These are phyloP conservation scores for Colletotrichum liriopes DNA, from an alignment of 2,329 filamentous ascomycete genomes.

Conservation along the genomic window DNA sequence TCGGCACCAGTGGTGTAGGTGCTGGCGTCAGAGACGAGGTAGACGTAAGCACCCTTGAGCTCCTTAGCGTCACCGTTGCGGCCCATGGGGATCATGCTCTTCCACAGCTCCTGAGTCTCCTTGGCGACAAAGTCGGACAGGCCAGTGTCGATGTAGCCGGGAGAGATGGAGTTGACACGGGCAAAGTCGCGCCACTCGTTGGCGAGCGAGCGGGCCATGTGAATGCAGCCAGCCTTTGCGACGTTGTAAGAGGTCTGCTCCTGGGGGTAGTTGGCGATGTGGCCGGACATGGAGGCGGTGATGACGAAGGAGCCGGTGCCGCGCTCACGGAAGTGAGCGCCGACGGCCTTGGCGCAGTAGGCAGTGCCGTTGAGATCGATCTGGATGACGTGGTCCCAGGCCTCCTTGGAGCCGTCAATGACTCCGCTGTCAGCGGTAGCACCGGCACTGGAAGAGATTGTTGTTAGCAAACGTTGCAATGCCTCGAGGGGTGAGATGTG, in stretches of 20 bases:
- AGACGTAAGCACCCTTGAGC: slow-evolving; percentile 84
- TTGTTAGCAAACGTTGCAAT: slow-evolving; percentile 22
- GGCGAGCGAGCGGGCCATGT: slow-evolving; percentile 64
- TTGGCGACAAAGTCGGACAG: slow-evolving; percentile 76
- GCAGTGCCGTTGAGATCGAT: slow-evolving; percentile 79
- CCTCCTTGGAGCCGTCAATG: slow-evolving; percentile 77
- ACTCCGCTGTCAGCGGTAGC: slow-evolving; percentile 79
- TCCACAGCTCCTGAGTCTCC: slow-evolving; percentile 81
- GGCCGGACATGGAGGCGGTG: slow-evolving; percentile 79
- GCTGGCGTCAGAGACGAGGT: slow-evolving; percentile 81
- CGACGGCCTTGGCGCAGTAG: slow-evolving; percentile 78
- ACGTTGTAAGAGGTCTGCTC: slow-evolving; percentile 79
- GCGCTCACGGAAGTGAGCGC: slow-evolving; percentile 75
- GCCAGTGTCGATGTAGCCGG: slow-evolving; percentile 79
- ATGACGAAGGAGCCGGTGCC: slow-evolving; percentile 77
- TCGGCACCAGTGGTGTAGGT: slow-evolving; percentile 82
- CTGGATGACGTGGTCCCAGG: slow-evolving; percentile 75
- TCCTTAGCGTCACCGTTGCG: slow-evolving; percentile 78
- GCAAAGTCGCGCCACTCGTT: slow-evolving; percentile 81
- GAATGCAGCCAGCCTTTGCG: slow-evolving; percentile 71
- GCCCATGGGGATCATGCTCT: slow-evolving; percentile 81
- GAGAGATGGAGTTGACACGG: slow-evolving; percentile 76
- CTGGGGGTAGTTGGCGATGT: slow-evolving; percentile 80
- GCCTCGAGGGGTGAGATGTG: not conserved
- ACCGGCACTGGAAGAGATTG: slow-evolving; percentile 64